Conservation (phyloP, 805 yeast species). For the Wickerhamomyces subpelliculosus region DNA sequence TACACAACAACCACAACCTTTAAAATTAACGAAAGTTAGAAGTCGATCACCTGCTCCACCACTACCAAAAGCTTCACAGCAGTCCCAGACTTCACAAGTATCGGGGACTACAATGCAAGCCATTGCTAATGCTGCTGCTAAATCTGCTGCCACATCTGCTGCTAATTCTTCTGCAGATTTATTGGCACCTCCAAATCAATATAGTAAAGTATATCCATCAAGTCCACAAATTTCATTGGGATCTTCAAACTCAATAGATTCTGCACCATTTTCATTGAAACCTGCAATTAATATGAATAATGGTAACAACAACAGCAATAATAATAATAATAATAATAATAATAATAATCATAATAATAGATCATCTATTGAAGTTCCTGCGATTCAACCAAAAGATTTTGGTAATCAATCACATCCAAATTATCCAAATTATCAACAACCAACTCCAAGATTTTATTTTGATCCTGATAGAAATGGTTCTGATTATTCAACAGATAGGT, state of each 20-base stretch:
- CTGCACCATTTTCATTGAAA: constrained; percentile 7
- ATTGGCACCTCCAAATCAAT: constrained; percentile 1
- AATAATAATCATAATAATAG: no score
- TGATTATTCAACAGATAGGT: neutral
- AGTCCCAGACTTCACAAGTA: constrained; percentile 1
- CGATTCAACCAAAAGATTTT: no score
- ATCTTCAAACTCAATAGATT: constrained; percentile 13
- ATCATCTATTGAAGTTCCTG: no score
- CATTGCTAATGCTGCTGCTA: constrained; percentile 3
- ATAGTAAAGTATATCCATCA: constrained; percentile 1
- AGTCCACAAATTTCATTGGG: constrained; percentile 8
- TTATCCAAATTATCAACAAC: neutral
- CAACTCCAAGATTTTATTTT: neutral
- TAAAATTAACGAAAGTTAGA: neutral
- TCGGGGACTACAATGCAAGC: constrained; percentile 5
- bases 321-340: no score
- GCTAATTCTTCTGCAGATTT: constrained; percentile 1
- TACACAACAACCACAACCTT: no score
- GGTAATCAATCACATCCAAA: no score
- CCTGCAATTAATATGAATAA: neutral
- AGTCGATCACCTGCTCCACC: neutral
- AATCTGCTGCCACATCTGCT: neutral
- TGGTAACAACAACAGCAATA: no score
- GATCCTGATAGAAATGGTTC: neutral
- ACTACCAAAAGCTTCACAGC: neutral